Conservation (phyloP, 2,329 filamentous ascomycete genomes). For the Nigrospora sphaerica region DNA sequence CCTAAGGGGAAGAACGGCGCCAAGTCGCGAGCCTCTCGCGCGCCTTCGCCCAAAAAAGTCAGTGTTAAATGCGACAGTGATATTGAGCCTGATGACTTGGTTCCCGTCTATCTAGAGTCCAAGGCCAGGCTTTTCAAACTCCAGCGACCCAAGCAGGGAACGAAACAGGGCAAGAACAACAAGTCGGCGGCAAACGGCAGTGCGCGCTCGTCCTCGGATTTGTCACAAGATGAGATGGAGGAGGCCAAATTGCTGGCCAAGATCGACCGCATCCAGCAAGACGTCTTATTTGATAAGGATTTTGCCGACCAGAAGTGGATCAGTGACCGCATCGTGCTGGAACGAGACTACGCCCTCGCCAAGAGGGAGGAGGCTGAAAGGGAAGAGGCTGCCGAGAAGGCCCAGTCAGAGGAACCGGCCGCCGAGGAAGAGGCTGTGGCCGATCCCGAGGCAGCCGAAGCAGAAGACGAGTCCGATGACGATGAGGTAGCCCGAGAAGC, state of each 20-base stretch:
- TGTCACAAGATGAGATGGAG: constrained; percentile 30
- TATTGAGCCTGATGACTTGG: constrained; percentile 66
- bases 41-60: constrained; percentile 31
- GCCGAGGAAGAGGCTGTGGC: constrained; percentile 17
- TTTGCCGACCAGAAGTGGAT: constrained; percentile 62
- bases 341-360: constrained; percentile 51
- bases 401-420: constrained; percentile 17
- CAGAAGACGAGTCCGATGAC: constrained; percentile 25
- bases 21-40: constrained; percentile 19
- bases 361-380: constrained; percentile 33
- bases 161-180: constrained; percentile 31
- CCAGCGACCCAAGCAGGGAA: constrained; percentile 44
- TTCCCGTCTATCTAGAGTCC: constrained; percentile 70
- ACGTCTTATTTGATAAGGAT: constrained; percentile 65
- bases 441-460: constrained; percentile 14
- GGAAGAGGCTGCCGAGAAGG: constrained; percentile 24
- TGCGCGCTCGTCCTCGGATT: not conserved
- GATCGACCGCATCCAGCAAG: constrained; percentile 68
- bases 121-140: constrained; percentile 61
- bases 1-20: constrained; percentile 26
- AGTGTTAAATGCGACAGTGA: constrained; percentile 56
- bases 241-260: constrained; percentile 65
- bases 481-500: constrained; percentile 48
- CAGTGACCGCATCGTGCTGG: constrained; percentile 47
- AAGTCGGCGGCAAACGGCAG: constrained; percentile 9